Conservation (phyloP, 345 rosid species). For the Syzygium jambos region DNA sequence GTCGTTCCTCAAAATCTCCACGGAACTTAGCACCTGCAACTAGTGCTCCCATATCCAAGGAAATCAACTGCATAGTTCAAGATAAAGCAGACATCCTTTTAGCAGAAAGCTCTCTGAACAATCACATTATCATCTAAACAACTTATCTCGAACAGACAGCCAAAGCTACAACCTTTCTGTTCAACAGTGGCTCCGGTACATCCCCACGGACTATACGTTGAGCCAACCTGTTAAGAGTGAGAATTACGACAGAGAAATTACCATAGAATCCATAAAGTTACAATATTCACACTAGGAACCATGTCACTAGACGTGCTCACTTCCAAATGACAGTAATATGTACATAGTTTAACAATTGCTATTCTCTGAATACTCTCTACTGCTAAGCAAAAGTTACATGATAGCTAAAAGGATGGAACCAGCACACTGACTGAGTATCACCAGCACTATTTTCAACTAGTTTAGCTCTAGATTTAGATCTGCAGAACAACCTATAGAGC, state of each 20-base stretch:
- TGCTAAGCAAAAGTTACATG: background rate
- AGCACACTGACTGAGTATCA: background rate
- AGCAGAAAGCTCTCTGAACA: background rate
- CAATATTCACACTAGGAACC: background rate
- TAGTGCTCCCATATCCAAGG: conserved; percentile 85
- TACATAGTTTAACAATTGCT: background rate
- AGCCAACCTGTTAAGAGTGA: conserved; percentile 47
- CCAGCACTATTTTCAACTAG: background rate
- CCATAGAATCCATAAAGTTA: background rate
- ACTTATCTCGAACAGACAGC: background rate
- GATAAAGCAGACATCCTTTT: background rate
- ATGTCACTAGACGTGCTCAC: background rate
- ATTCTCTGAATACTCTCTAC: background rate
- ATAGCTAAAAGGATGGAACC: background rate
- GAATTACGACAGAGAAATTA: background rate
- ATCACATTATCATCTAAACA: background rate
- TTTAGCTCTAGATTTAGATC: background rate
- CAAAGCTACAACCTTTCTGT: conserved; percentile 41
- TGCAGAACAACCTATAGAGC: background rate
- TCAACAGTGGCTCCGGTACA: conserved; percentile 78
- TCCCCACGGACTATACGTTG: conserved; percentile 83
- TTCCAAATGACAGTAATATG: background rate
- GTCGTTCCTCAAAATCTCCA: conserved; percentile 79
- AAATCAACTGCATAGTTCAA: conserved; percentile 47
- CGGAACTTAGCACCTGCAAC: conserved; percentile 87